Base-by-base conservation (phyloP, 768 basidiomycete genomes). In the Suillus plorans region DNA sequence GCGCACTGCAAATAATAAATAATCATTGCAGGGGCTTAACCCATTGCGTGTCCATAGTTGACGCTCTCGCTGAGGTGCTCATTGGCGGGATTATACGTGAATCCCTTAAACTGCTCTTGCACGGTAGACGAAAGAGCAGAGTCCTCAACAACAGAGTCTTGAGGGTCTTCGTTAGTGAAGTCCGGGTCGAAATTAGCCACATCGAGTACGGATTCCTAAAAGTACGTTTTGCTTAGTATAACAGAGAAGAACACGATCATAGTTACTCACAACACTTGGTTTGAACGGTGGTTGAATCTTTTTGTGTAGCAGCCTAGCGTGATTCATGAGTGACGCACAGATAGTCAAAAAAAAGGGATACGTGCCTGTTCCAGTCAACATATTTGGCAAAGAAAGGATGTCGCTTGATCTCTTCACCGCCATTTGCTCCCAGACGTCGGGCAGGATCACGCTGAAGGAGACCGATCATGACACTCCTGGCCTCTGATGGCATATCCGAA, bases 201-300 rank as follows among this genome's bases (percentile, higher is more conserved):
- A 74, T 97, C 96, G 53, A 97, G 86, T 1, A 95, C 95, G 62
- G 90, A 91, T 81, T 96, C 95, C 89, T 90, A 50, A 58, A 63
- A 63, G 37, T 14, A 70, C 37, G 28, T 41, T 9, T 62, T 69
- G 18, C 53, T 72, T 58, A 36, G 41, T 50, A 41, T 37, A 18
- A 18, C 22, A 9, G 31, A 28, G 31, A 56, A 3, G 45, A 34
- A 36, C 14, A 44, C 39, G 16, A 47, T 34, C 18, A 22, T 5
- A 28, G 25, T 22, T 22, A 81, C 92, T 76, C 77, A 93, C 93
- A 67, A 99, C 97, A 68, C 91, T 92, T 14, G 97, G 97, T 79
- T 99, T 99, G 83, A 98, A 99, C 8, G 94, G 92, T 1, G 97
- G 95, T 72, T 95, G 94, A 61, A 97, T 96, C 82, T 97, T 96